Evolutionary conservation across 352 stramenopile species (phyloP), one percentile per base, ranked within the genome.

Genomic region (Globisporangium lucens): DNA sequence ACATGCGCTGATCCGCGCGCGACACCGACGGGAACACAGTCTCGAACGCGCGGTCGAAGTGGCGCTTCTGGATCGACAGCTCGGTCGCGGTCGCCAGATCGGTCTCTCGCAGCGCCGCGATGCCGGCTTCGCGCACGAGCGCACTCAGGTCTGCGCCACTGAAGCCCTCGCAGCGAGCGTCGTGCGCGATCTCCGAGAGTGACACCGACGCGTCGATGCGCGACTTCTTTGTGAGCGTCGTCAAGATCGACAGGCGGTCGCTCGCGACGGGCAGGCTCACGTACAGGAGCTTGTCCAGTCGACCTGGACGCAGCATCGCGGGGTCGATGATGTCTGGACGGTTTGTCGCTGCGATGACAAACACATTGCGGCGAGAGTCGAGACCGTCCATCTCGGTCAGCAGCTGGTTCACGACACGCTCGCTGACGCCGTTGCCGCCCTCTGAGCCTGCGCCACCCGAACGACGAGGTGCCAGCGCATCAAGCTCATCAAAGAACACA

Each of bases 401-500:
- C 5, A 99, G 75, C 78, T 99, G 97, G 85, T 99, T 99, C 63
- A 98, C 93, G 12, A 98, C 92, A 30, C 91, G 88, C 72, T 97
- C 97, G 62, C 89, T 98, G 15, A 99, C 91, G 41, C 91, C 90
- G 69, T 98, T 97, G 61, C 85, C 85, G 61, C 82, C 79, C 63
- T 95, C 85, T 13, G 80, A 72, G 55, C 74, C 75, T 33, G 75
- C 75, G 20, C 73, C 82, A 49, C 82, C 90, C 0, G 93, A 96
- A 10, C 97, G 83, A 46, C 95, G 93, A 9, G 97, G 98, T 67
- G 93, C 98, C 17, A 99, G 75, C 36, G 97, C 97, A 77, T 99
- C 98, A 27, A 99, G 83, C 78, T 99, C 98, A 67, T 99, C 98
- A 64, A 99, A 99, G 79, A 99, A 99, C 15, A 99, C 94, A n/a